Conservation (phyloP, 2,329 filamentous ascomycete genomes). For the Pleochaeta shiraiana region DNA sequence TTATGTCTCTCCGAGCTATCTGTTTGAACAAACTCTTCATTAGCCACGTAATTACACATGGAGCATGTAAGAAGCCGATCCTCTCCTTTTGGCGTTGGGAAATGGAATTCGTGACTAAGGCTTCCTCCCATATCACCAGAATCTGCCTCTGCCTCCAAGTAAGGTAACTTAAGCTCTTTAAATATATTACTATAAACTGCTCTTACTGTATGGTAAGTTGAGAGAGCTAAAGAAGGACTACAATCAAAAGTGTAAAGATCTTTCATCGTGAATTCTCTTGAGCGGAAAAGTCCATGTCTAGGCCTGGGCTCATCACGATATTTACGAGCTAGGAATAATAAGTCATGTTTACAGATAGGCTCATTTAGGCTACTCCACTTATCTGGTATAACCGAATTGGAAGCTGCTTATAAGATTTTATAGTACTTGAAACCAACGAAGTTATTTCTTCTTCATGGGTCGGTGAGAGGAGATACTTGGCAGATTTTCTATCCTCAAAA, state of each 20-base stretch:
- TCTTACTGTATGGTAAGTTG: slow-evolving; percentile 58
- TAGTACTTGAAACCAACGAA: slow-evolving; percentile 44
- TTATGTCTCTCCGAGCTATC: neutral
- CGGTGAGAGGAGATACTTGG: slow-evolving; percentile 57
- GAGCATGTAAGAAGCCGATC: slow-evolving; percentile 63
- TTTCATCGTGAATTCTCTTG: slow-evolving; percentile 93
- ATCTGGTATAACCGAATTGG: slow-evolving; percentile 84
- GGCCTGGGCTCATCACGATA: slow-evolving; percentile 86
- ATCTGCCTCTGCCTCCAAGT: slow-evolving; percentile 69
- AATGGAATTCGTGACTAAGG: slow-evolving; percentile 87
- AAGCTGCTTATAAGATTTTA: slow-evolving; percentile 68
- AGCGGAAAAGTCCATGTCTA: slow-evolving; percentile 66
- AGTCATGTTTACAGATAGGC: neutral
- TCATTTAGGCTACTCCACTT: slow-evolving; percentile 26
- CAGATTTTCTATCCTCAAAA: slow-evolving; percentile 56
- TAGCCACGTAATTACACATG: slow-evolving; percentile 54
- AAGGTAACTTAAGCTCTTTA: slow-evolving; percentile 60
- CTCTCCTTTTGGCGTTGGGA: slow-evolving; percentile 59
- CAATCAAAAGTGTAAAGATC: slow-evolving; percentile 91
- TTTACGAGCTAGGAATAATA: slow-evolving; percentile 44
- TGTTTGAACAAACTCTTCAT: slow-evolving; percentile 58
- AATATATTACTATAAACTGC: slow-evolving; percentile 58
- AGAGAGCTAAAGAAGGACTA: slow-evolving; percentile 41
- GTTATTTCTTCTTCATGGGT: slow-evolving; percentile 98
- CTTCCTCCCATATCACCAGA: slow-evolving; percentile 94